Evolutionary conservation across 2,329 filamentous ascomycete genomes (phyloP).

Genomic region (Pleoardoris graminearum): DNA sequence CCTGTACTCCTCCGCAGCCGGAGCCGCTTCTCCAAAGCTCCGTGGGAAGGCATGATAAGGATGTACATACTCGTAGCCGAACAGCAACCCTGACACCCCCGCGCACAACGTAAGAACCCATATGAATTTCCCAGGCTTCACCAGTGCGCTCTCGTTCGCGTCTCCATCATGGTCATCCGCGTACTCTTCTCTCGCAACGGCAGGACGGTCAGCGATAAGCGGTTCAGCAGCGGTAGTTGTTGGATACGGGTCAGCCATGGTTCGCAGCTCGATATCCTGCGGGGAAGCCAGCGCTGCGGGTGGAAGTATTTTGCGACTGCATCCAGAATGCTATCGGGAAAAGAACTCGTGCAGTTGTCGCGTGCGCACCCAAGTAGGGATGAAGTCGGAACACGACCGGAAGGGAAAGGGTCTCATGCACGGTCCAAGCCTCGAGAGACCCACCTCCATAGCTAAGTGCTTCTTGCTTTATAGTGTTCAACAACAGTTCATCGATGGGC

Average conservation of each 20-base stretch:
- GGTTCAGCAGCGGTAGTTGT: constrained; percentile 36
- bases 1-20: too few relatives aligned
- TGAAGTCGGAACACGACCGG: too few relatives aligned
- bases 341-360: neutral
- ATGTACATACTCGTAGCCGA: constrained; percentile 61
- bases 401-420: too few relatives aligned
- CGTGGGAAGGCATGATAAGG: neutral
- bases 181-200: constrained; percentile 14
- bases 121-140: constrained; percentile 50
- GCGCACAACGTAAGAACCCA: constrained; percentile 62
- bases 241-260: constrained; percentile 37
- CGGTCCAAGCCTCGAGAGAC: too few relatives aligned
- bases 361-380: neutral
- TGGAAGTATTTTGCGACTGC: neutral
- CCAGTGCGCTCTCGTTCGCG: constrained; percentile 37
- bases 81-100: constrained; percentile 61
- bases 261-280: constrained; percentile 29
- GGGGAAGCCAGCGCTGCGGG: constrained; percentile 16
- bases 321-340: neutral
- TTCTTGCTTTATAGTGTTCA: too few relatives aligned
- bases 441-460: too few relatives aligned
- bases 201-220: constrained; percentile 27
- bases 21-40: too few relatives aligned
- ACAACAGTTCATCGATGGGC: too few relatives aligned
- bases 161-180: constrained; percentile 22